A percentile compares a stretch with the other conserved stretches of the same genome.
Conservation (phyloP, 2,329 filamentous ascomycete species). For the Fusarium poae region DNA sequence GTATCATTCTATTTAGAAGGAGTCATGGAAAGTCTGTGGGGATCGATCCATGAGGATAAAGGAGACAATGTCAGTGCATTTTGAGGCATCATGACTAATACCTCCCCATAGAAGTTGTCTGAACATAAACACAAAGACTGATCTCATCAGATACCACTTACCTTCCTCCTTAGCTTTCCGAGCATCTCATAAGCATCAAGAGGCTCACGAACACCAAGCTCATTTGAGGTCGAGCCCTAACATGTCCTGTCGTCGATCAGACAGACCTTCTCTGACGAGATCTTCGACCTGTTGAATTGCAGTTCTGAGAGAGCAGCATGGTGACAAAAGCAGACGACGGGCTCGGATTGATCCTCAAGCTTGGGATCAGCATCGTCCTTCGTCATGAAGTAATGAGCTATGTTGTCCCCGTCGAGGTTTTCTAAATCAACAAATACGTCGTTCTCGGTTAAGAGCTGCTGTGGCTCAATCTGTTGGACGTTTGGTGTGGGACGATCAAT, state of each 20-base stretch:
- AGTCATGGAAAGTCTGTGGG: not conserved
- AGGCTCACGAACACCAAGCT: not conserved
- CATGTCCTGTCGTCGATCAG: not conserved
- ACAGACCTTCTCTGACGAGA: rapidly evolving
- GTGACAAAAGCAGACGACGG: not conserved
- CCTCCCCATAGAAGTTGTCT: rapidly evolving
- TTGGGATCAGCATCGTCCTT: not conserved
- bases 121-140: rapidly evolving
- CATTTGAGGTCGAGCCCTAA: rapidly evolving
- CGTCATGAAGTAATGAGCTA: not conserved
- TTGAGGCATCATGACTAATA: no score
- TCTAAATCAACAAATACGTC: rapidly evolving
- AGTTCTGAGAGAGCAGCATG: not conserved
- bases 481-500: not conserved
- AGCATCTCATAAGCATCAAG: not conserved
- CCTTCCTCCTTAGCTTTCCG: not conserved
- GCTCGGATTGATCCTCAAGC: not conserved
- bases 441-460: not conserved
- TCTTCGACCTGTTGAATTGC: rapidly evolving
- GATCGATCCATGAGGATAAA: rapidly evolving
- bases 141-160: not conserved
- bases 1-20: no score
- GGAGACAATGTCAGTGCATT: rapidly evolving
- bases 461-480: rapidly evolving
- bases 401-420: rapidly evolving